Conservation (phyloP, 805 yeast species). For the Naumovozyma castellii region DNA sequence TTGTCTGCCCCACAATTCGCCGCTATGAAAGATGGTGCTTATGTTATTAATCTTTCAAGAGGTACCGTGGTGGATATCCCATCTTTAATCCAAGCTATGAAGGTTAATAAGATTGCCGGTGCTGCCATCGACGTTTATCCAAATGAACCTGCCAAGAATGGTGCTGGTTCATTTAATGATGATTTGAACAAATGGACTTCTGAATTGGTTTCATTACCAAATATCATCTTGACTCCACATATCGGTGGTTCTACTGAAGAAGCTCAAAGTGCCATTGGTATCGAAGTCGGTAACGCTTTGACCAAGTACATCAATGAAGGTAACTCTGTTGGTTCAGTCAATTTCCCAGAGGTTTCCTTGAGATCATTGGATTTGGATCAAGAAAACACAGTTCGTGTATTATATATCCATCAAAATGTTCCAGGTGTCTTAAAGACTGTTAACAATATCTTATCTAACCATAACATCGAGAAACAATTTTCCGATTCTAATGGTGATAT, state of each 20-base stretch:
- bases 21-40: conserved; percentile 93
- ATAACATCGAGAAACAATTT: conserved; percentile 95
- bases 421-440: conserved; percentile 98
- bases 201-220: conserved; percentile 72
- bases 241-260: conserved; percentile 99
- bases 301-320: conserved; percentile 94
- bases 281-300: conserved; percentile 82
- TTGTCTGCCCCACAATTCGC: conserved; percentile 85
- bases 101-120: conserved; percentile 90
- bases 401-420: conserved; percentile 93
- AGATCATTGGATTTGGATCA: conserved; percentile 84
- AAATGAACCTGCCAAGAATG: conserved; percentile 94
- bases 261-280: conserved; percentile 95
- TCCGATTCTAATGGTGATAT: conserved; percentile 95
- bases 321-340: conserved; percentile 86
- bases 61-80: conserved; percentile 97
- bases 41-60: conserved; percentile 90
- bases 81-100: conserved; percentile 84
- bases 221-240: conserved; percentile 90
- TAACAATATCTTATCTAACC: conserved; percentile 86
- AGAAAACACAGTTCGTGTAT: conserved; percentile 80
- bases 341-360: conserved; percentile 95
- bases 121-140: conserved; percentile 96
- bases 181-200: conserved; percentile 74
- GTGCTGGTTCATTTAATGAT: conserved; percentile 66